Conservation (phyloP, 2,329 filamentous ascomycete species). For the Beauveria varroae region DNA sequence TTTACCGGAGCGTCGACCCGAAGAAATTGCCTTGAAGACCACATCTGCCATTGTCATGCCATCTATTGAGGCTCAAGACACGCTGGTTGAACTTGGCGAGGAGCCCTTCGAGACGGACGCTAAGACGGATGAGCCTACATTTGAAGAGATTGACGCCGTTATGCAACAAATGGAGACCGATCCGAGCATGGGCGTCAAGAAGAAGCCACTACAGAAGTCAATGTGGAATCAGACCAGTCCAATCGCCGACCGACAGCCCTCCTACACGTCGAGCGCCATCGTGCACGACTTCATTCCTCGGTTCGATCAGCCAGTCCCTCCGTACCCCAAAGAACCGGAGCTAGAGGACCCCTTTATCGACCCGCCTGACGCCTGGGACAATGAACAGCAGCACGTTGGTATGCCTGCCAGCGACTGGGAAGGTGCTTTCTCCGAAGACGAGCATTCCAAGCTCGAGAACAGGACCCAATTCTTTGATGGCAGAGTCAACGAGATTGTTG, state of each 20-base stretch:
- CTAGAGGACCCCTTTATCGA: slow-evolving; percentile 58
- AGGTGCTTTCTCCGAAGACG: slow-evolving; percentile 70
- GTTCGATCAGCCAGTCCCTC: slow-evolving; percentile 2
- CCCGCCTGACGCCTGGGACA: slow-evolving; percentile 37
- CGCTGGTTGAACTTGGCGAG: slow-evolving; percentile 15
- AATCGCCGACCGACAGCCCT: slow-evolving; percentile 12
- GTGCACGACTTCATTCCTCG: slow-evolving; percentile 5
- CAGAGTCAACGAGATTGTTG: slow-evolving; percentile 81
- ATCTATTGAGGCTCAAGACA: slow-evolving; percentile 12
- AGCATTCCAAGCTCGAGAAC: slow-evolving; percentile 74
- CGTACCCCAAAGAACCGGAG: slow-evolving; percentile 23
- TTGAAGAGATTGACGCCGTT: slow-evolving; percentile 84
- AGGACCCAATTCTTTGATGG: slow-evolving; percentile 85
- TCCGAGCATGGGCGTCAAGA: slow-evolving; percentile 61
- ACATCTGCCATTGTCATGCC: background rate
- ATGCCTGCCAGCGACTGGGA: slow-evolving; percentile 86
- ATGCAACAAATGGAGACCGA: slow-evolving; percentile 77
- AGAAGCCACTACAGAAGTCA: slow-evolving; percentile 46
- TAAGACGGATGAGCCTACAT: slow-evolving; percentile 40
- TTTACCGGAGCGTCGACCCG: slow-evolving; percentile 18
- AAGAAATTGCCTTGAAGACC: background rate
- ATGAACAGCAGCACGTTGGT: slow-evolving; percentile 32
- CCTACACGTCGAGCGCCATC: background rate
- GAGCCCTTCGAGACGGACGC: slow-evolving; percentile 20
- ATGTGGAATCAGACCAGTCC: slow-evolving; percentile 40